Evolutionary conservation across 495 filamentous ascomycete species (phyloP).

Genomic region (Cercophora scortea): DNA sequence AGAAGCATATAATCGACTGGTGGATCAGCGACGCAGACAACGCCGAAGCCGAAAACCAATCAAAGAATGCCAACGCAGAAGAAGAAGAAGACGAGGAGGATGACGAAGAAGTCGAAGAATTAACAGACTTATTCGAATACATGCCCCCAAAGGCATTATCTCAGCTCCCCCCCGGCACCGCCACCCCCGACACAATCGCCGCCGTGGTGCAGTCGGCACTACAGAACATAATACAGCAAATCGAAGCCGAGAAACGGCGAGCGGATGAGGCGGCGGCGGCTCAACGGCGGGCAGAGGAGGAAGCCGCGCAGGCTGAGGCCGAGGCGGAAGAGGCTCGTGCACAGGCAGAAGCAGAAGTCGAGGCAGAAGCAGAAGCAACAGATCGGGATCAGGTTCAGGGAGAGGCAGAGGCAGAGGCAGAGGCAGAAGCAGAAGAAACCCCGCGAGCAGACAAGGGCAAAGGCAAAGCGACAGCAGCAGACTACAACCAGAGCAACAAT

Average conservation of each 20-base stretch:
- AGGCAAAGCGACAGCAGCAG: background rate
- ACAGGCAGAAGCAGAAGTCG: conserved; percentile 3
- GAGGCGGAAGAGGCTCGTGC: conserved; percentile 6
- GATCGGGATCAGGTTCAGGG: too few species aligned
- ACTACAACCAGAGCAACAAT: background rate
- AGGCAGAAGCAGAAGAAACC: background rate
- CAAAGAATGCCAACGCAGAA: background rate
- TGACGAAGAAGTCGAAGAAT: background rate
- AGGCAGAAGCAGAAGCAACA: background rate
- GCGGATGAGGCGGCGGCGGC: conserved; percentile 7
- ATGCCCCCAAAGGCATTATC: conserved; percentile 24
- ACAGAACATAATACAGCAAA: conserved; percentile 22
- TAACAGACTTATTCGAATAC: conserved; percentile 20
- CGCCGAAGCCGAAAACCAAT: too few species aligned
- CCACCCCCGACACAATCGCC: conserved; percentile 17
- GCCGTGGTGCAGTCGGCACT: conserved; percentile 25
- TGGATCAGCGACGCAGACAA: too few species aligned
- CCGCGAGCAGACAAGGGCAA: background rate
- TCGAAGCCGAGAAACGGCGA: conserved; percentile 16
- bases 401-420: background rate
- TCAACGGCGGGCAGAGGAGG: conserved; percentile 5
- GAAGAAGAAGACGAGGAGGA: too few species aligned
- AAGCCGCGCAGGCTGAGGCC: background rate
- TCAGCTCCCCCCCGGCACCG: conserved; percentile 8
- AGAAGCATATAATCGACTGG: too few species aligned